Base-by-base conservation (phyloP, 768 basidiomycete genomes). In the Auricularia sp. region DNA sequence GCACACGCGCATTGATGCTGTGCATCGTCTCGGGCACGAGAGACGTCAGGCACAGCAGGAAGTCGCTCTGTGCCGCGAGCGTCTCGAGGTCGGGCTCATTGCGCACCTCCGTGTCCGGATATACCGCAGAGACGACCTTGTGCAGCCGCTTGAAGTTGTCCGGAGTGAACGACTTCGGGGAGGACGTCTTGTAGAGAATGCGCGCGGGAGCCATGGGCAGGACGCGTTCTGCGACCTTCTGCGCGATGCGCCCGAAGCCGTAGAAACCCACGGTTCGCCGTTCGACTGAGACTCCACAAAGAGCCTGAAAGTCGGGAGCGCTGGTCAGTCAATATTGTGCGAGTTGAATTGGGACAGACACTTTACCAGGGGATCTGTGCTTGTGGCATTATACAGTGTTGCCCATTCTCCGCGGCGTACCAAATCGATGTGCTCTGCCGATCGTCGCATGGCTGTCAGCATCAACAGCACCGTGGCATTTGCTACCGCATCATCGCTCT, bases 11-110 rank as follows among this genome's bases (percentile, higher is more conserved):
- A 3, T 68, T 66, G 58, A 77, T 70, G 44, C 74, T 18, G 18
- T 70, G 64, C n/a, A 63, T 56, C 8, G 75, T 75, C 16, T 59
- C n/a, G 11, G 70, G 66, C 6, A 68, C 69, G 51, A 74, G 64
- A 1, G 75, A 29, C 29, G 56, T 59, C 1, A 59, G 56, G 34
- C 56, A 59, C 29, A 59, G 11, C 23, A 59, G 56, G 21, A 59
- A 12, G 34, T 59, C 56, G 18, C 56, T 33, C 23, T 59, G 23
- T 7, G 23, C 56, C 23, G 56, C 56, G 4, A 59, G 56, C 56
- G 29, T 59, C 29, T 33, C 16, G 3, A 59, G 56, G 56, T 59
- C 56, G 23, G 56, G 56, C 18, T 59, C 56, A 29, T 59, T 59
- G 16, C 14, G 29, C 34, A 59, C 29, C 11, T 14, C 14, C 56